phyloP scores from a whole-genome alignment of 352 stramenopile species.

The Halophytophthora polymorphica region DNA sequence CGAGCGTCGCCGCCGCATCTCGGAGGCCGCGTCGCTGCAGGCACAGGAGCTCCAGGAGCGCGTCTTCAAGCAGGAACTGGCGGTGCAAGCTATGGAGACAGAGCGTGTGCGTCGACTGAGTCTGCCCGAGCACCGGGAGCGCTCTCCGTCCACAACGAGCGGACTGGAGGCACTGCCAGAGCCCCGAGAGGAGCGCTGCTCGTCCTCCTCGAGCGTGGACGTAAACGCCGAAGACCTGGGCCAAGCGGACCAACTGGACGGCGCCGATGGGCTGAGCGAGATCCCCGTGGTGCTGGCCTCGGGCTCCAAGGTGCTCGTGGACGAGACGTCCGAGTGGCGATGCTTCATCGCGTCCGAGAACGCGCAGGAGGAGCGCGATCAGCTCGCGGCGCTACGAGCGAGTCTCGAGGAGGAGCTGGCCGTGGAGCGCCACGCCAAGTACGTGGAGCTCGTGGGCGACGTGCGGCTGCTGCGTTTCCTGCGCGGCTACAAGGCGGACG shows the following conservation, averaged over 20 bases:
- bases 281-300: slow-evolving; percentile 57
- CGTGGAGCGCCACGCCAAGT: slow-evolving; percentile 29
- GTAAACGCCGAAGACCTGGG: slow-evolving; percentile 1
- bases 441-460: slow-evolving; percentile 51
- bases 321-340: slow-evolving; percentile 58
- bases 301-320: slow-evolving; percentile 54
- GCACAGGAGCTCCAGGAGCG: slow-evolving; percentile 25
- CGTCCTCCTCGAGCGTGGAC: not conserved
- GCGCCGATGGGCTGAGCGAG: slow-evolving; percentile 38
- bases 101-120: slow-evolving; percentile 57
- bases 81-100: slow-evolving; percentile 47
- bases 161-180: not conserved
- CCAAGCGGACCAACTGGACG: not conserved
- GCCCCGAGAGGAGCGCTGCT: not conserved
- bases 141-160: slow-evolving; percentile 10
- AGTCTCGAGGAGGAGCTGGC: slow-evolving; percentile 66
- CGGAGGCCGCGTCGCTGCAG: slow-evolving; percentile 27
- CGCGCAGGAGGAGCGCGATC: slow-evolving; percentile 57
- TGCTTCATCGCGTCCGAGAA: slow-evolving; percentile 65
- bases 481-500: slow-evolving; percentile 73
- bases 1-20: slow-evolving; percentile 48
- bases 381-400: slow-evolving; percentile 52
- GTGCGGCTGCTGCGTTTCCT: slow-evolving; percentile 70
- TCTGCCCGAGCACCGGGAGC: slow-evolving; percentile 40
- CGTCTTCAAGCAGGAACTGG: slow-evolving; percentile 27